Conservation (phyloP, 345 rosid species). For the Populus simonii region DNA sequence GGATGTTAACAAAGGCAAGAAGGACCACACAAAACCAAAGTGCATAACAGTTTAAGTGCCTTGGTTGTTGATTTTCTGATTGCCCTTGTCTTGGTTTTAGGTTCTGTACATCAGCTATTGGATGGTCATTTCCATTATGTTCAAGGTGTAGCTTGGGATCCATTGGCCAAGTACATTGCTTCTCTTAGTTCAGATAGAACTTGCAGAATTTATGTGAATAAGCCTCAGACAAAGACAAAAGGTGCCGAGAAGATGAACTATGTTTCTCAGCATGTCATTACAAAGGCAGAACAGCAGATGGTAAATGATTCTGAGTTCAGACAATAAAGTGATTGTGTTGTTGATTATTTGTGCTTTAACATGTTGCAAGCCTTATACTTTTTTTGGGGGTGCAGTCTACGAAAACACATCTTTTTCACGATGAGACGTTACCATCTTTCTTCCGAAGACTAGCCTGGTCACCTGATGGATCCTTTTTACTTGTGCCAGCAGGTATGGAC, state of each 20-base stretch:
- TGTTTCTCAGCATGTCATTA: slow-evolving; percentile 76
- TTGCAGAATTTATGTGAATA: slow-evolving; percentile 75
- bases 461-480: slow-evolving; percentile 94
- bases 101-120: slow-evolving; percentile 83
- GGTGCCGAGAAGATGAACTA: slow-evolving; percentile 58
- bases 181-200: slow-evolving; percentile 96
- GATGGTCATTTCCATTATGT: slow-evolving; percentile 93
- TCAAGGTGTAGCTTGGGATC: slow-evolving; percentile 99
- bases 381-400: slow-evolving; percentile 40
- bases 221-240: slow-evolving; percentile 64
- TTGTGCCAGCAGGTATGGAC: slow-evolving; percentile 75
- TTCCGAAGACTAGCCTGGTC: slow-evolving; percentile 98
- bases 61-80: slow-evolving; percentile 8
- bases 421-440: slow-evolving; percentile 92
- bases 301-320: slow-evolving; percentile 68
- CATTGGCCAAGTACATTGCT: slow-evolving; percentile 71
- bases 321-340: slow-evolving; percentile 1
- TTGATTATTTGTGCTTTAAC: slow-evolving; percentile 8
- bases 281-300: slow-evolving; percentile 65
- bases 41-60: background rate
- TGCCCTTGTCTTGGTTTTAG: slow-evolving; percentile 39
- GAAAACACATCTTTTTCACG: slow-evolving; percentile 82
- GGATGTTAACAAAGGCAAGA: slow-evolving; percentile 85
- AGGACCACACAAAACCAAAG: background rate
- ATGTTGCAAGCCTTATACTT: slow-evolving; percentile 3